Conservation (phyloP, 2,329 filamentous ascomycete species). For the Aspergillus sp. region DNA sequence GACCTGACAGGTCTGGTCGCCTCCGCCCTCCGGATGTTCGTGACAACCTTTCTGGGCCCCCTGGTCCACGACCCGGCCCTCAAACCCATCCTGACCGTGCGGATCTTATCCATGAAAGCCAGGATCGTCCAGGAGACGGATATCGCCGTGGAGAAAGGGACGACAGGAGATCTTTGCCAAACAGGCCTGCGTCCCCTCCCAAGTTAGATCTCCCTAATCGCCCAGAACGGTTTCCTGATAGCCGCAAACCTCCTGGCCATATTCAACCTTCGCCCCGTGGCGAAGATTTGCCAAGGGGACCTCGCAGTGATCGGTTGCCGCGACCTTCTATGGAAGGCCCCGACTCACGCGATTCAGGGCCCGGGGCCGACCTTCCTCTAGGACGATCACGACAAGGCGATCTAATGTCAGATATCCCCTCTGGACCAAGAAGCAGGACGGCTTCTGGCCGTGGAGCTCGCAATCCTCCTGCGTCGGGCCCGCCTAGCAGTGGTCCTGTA, state of each 20-base stretch:
- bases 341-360: constrained; percentile 39
- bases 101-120: constrained; percentile 35
- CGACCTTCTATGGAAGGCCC: constrained; percentile 26
- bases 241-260: constrained; percentile 33
- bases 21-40: constrained; percentile 30
- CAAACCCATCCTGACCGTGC: constrained; percentile 33
- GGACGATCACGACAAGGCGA: constrained; percentile 48
- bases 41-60: constrained; percentile 25
- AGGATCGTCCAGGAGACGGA: constrained; percentile 29
- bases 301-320: constrained; percentile 45
- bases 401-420: constrained; percentile 48
- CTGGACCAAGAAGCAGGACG: constrained; percentile 52
- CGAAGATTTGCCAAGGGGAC: constrained; percentile 55
- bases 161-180: constrained; percentile 30
- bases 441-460: constrained; percentile 39
- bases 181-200: constrained; percentile 27
- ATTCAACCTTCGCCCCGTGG: constrained; percentile 29
- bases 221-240: constrained; percentile 40
- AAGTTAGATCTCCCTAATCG: constrained; percentile 33
- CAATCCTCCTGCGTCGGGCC: constrained; percentile 34
- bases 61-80: constrained; percentile 26
- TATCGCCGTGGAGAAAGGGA: constrained; percentile 36
- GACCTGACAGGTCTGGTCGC: constrained; percentile 37
- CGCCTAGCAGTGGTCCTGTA: constrained; percentile 22
- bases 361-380: constrained; percentile 45